Evolutionary conservation across 768 basidiomycete species (phyloP), one percentile per base, ranked within the genome.

Genomic region (Psilocybe sp.): DNA sequence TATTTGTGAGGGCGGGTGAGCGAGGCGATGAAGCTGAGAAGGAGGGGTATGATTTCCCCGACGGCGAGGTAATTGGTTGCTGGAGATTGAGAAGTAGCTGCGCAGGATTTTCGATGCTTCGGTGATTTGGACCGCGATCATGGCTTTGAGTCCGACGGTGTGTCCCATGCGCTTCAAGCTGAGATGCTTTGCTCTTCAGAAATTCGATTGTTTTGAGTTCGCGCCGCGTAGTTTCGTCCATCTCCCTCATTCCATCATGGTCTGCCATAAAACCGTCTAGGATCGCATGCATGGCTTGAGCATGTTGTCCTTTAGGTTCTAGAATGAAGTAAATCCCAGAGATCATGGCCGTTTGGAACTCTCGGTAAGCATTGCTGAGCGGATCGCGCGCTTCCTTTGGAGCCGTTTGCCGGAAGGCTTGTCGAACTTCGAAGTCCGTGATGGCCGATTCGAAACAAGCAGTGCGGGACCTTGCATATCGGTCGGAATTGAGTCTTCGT

Each of bases 371-470:
- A 54, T 88, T 90, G 59, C 89, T 83, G 23, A 90, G 75, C 42
- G 87, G 85, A 57, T 81, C 81, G 18, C 78, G 79, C 12, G 79
- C 80, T 60, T 87, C 86, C 58, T 78, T 79, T 0, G 83, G 75
- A 50, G 82, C 75, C 19, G 72, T 68, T 50, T 82, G 75, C 51
- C 84, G 74, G 62, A 90, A 91, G 3, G 76, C 78, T 51, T 81
- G 78, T 44, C 90, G 82, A 52, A 93, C 82, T 56, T 84, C 77
- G 62, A 89, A 94, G 64, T 96, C 93, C 61, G 84, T 85, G 57
- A 91, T 81, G 4, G 93, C 91, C 11, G 90, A 91, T 53, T 96
- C 91, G 60, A 96, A 95, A 64, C 92, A 97, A 12, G 92, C 94
- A 47, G 72, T 74, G 35, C 93, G 75, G 8, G 94, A 96, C 28